Evolutionary conservation across 106 monocot genomes (phyloP), one percentile per base, ranked within the genome.

Genomic region (Xerophyta viscosa): DNA sequence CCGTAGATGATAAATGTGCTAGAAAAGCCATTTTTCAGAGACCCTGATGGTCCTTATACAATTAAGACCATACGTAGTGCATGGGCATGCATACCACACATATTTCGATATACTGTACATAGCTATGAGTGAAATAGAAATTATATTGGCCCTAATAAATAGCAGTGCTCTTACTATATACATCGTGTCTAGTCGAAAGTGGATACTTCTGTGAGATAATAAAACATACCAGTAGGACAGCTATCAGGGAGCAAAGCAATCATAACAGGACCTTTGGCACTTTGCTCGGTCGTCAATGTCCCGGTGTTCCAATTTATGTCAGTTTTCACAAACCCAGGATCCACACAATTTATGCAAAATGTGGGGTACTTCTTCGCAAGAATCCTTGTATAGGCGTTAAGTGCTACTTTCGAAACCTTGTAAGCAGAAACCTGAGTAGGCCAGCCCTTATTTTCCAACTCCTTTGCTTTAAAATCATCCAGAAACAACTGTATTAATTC

Each of bases 191-290:
- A n/a, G n/a, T n/a, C n/a, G n/a, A n/a, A n/a, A n/a, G n/a, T n/a
- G n/a, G n/a, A n/a, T n/a, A n/a, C n/a, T n/a, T n/a, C n/a, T n/a
- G 50, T 79, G 60, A 75, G 66, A 71, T 79, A 69, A 65, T 71
- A 84, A 42, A 67, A 84, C 30, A 41, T 51, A 0, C 78, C 78
- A 0, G 74, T 64, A 8, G 73, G 71, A 0, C 67, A 74, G 26
- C 56, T 70, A 4, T 44, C 46, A 0, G 77, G 66, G 27, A 71
- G 46, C 66, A 78, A 28, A 19, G 78, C 74, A 21, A 75, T 41
- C 83, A 68, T 70, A 1, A 80, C 76, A 0, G 72, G 53, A 10
- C 72, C 80, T 65, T 24, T 69, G 0, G 85, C 85, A 3, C 75
- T 79, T 17, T 79, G 71, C 33, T 76, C 75, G 1, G 63, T 21